Percentiles rank a stretch among this genome's conserved stretches.
Conservation (phyloP, 176 grass and related monocot species). For the Juncus inflexus region DNA sequence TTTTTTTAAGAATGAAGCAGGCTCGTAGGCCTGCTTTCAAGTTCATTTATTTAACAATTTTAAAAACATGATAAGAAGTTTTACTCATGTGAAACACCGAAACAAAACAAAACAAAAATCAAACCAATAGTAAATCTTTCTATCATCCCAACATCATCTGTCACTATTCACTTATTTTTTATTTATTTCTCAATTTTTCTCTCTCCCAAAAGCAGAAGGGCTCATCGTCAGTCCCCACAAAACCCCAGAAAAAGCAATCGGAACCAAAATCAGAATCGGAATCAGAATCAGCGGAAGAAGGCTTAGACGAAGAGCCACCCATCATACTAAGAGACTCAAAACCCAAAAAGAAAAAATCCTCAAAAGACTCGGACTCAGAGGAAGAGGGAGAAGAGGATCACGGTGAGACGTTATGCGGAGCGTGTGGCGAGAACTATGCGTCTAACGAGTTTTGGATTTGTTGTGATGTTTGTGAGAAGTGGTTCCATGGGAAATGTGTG, state of each 20-base stretch:
- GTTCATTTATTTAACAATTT: no score
- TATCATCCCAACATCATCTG: no score
- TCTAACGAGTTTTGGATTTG: conserved; percentile 97
- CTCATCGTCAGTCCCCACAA: conserved; percentile 30
- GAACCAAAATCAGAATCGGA: not conserved
- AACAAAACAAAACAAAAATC: no score
- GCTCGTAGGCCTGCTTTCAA: no score
- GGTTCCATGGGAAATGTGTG: conserved; percentile 97
- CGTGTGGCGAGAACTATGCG: conserved; percentile 80
- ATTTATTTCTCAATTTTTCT: no score
- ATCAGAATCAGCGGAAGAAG: conserved; percentile 32
- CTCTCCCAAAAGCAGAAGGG: conserved; percentile 34
- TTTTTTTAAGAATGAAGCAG: no score
- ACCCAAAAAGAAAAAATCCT: conserved; percentile 24
- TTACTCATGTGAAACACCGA: no score
- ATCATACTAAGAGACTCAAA: not conserved
- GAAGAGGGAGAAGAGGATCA: conserved; percentile 62
- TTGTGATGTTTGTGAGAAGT: conserved; percentile 95
- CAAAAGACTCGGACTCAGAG: not conserved
- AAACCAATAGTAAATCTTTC: no score
- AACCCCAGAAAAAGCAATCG: conserved; percentile 37
- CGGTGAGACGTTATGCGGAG: conserved; percentile 72
- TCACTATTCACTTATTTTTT: not conserved
- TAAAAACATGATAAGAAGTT: no score
- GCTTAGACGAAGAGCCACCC: conserved; percentile 32